These are phyloP conservation scores for Pleoardoris graminearum DNA, from an alignment of 2,329 filamentous ascomycete species.

Conservation along the genomic window DNA sequence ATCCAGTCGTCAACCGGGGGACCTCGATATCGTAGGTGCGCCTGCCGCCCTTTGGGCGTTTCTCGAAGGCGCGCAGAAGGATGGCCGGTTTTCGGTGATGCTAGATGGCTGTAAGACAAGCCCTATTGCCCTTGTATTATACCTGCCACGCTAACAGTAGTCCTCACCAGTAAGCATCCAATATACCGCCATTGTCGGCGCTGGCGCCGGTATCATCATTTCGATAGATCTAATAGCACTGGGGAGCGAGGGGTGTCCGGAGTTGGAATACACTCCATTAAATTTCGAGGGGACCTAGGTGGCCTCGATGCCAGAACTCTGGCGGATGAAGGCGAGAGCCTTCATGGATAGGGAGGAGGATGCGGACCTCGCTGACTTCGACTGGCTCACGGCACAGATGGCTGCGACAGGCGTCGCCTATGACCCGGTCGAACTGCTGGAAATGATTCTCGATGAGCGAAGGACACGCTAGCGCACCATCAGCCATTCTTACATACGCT, in stretches of 20 bases:
- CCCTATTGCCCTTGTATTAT: neutral
- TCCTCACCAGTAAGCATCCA: neutral
- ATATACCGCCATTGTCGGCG: neutral
- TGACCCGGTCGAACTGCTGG: neutral
- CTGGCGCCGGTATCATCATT: neutral
- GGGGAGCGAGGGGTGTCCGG: neutral
- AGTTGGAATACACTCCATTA: slow-evolving; percentile 2
- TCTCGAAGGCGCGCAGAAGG: neutral
- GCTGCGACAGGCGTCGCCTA: neutral
- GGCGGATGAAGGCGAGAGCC: slow-evolving; percentile 6
- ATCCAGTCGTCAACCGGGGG: neutral
- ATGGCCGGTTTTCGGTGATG: neutral
- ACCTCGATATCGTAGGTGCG: neutral
- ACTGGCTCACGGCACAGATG: neutral
- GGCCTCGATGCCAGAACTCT: slow-evolving; percentile 8
- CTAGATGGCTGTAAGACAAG: neutral
- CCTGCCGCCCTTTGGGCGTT: slow-evolving; percentile 1
- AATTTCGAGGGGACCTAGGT: neutral
- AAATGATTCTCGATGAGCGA: neutral
- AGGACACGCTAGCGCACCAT: too few species aligned
- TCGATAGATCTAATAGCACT: neutral
- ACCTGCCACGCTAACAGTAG: neutral
- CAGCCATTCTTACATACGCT: too few species aligned
- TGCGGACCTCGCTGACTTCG: neutral
- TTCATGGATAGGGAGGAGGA: neutral